Conservation (phyloP, 495 filamentous ascomycete genomes). For the Cetradonia linearis region DNA sequence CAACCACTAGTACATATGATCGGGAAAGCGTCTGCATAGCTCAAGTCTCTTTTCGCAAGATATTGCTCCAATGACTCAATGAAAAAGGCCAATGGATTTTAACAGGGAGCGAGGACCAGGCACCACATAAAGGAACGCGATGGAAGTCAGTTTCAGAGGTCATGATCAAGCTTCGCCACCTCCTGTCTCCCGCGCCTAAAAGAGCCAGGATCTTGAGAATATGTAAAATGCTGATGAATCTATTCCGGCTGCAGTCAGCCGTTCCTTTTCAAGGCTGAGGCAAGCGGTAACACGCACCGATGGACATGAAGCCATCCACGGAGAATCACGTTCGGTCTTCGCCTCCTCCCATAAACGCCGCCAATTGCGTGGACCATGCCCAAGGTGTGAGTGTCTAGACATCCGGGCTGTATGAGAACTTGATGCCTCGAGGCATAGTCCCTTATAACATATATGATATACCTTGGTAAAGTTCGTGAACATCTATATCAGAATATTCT, state of each 20-base stretch:
- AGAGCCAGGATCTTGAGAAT: neutral
- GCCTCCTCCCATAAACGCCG: neutral
- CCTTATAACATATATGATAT: neutral
- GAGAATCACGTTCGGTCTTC: neutral
- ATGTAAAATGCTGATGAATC: neutral
- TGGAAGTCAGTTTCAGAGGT: neutral
- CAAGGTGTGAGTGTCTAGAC: neutral
- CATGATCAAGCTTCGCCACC: neutral
- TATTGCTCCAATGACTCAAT: neutral
- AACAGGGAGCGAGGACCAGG: neutral
- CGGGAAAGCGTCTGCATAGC: too few species aligned
- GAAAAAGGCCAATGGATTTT: neutral
- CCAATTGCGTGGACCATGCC: neutral
- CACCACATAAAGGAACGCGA: neutral
- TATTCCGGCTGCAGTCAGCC: neutral
- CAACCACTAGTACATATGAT: too few species aligned
- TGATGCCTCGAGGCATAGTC: neutral
- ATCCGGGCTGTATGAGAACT: neutral
- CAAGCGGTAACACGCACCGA: neutral
- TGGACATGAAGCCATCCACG: neutral
- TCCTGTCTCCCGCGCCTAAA: neutral
- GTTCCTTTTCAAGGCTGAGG: neutral
- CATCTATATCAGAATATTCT: too few species aligned
- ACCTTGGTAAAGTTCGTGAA: neutral
- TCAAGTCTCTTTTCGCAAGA: neutral